Conservation (phyloP, 371 early-diverging fungal species). For the Mucor sp. region DNA sequence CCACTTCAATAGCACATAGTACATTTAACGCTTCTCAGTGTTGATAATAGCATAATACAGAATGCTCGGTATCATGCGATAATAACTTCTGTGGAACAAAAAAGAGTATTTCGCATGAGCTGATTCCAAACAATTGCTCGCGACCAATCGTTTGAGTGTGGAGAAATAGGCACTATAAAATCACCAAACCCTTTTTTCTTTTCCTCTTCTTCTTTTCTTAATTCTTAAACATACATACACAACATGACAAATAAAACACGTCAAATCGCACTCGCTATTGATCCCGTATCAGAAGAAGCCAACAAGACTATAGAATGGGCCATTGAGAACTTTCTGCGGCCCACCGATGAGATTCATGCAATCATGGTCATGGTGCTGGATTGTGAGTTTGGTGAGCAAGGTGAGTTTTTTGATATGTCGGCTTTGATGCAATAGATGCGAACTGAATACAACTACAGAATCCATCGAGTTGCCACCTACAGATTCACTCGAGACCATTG, state of each 20-base stretch:
- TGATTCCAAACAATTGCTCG: neutral
- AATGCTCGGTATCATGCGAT: no score
- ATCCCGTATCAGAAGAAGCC: conserved; percentile 41
- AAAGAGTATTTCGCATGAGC: neutral
- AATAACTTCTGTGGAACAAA: no score
- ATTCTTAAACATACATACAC: neutral
- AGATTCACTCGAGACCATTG: conserved; percentile 20
- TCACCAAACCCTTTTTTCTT: neutral
- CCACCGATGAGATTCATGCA: conserved; percentile 43
- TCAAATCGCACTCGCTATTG: conserved; percentile 46
- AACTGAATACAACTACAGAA: conserved; percentile 2
- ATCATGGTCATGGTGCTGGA: conserved; percentile 42
- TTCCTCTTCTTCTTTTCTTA: conserved; percentile 2
- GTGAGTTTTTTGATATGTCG: conserved; percentile 25
- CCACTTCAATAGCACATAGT: no score
- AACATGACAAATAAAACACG: conserved; percentile 21
- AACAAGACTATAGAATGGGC: conserved; percentile 48
- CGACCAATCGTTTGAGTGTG: neutral
- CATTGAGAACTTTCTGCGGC: conserved; percentile 39
- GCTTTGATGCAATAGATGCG: no score
- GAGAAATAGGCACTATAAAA: neutral
- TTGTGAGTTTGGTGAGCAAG: conserved; percentile 40
- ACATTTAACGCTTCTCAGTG: no score
- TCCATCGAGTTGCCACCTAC: conserved; percentile 21
- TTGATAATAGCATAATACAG: no score